phyloP scores from a whole-genome alignment of 139 green algal genomes.

The Chloropicon primus region DNA sequence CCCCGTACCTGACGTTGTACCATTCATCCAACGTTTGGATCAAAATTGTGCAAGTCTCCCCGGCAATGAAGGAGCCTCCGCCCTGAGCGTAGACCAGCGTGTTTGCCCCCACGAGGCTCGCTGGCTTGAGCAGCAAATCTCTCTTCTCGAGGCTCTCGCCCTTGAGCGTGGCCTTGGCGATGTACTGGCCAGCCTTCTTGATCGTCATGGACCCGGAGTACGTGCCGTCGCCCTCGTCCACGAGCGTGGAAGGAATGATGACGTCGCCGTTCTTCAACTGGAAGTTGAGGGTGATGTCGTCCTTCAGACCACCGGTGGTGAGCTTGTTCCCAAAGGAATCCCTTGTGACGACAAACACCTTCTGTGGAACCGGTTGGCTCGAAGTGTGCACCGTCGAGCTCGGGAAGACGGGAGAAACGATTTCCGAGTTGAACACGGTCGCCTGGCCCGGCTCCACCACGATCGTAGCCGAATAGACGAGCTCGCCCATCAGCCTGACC shows the following conservation, averaged over 20 bases:
- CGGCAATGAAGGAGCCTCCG: neutral
- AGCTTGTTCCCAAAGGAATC: slow-evolving; percentile 6
- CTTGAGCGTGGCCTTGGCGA: neutral
- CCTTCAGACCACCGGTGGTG: neutral
- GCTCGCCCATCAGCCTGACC: neutral
- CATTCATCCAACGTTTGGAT: neutral
- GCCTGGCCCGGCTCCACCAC: neutral
- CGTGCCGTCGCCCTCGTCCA: slow-evolving; percentile 3
- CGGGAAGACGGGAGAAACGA: neutral
- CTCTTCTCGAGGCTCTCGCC: neutral
- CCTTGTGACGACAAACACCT: neutral
- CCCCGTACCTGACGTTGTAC: neutral
- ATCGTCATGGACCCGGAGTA: neutral
- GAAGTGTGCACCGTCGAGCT: neutral
- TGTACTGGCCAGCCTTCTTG: neutral
- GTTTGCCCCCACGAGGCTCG: neutral
- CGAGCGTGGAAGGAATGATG: neutral
- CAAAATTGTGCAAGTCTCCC: neutral
- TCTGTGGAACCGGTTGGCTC: neutral
- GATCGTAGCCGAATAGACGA: neutral
- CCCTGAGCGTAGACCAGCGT: neutral
- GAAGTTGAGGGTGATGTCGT: neutral
- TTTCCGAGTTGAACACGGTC: neutral
- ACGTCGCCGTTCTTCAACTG: neutral
- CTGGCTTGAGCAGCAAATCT: neutral